Percentiles rank a stretch among this genome's conserved stretches.
phyloP scores from a whole-genome alignment of 2,329 filamentous ascomycete genomes.

The Fusarium fracticaudum region DNA sequence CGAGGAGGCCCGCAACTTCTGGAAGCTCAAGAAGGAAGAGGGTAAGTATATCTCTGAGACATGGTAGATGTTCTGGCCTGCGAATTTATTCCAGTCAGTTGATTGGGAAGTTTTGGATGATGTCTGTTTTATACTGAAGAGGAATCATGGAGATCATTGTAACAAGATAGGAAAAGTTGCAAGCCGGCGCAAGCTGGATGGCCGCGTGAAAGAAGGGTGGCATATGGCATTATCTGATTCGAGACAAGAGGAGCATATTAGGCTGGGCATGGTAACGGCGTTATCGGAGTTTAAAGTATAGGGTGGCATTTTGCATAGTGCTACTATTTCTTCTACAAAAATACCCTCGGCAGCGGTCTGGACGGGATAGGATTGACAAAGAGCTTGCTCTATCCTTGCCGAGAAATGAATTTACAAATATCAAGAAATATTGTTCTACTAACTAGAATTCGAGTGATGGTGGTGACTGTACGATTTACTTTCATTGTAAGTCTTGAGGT shows the following conservation, averaged over 20 bases:
- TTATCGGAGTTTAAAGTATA: slow-evolving; percentile 14
- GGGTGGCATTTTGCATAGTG: background rate
- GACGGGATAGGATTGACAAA: slow-evolving; percentile 6
- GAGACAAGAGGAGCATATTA: slow-evolving; percentile 28
- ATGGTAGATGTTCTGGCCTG: slow-evolving; percentile 55
- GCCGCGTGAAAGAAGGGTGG: slow-evolving; percentile 29
- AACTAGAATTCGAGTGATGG: background rate
- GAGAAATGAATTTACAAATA: slow-evolving; percentile 5
- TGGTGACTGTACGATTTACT: background rate
- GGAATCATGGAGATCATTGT: background rate
- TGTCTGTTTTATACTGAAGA: background rate
- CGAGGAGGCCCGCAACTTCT: slow-evolving; percentile 87
- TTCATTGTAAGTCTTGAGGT: background rate
- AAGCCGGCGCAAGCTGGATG: slow-evolving; percentile 34
- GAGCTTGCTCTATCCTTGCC: slow-evolving; percentile 7
- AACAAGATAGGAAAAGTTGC: slow-evolving; percentile 1
- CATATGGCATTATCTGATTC: slow-evolving; percentile 24
- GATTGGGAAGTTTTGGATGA: background rate
- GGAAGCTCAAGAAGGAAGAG: slow-evolving; percentile 88
- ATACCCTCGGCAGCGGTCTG: slow-evolving; percentile 17
- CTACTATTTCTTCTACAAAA: slow-evolving; percentile 20
- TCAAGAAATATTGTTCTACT: background rate
- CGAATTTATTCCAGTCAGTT: background rate
- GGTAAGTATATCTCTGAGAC: slow-evolving; percentile 95
- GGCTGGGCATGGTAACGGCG: slow-evolving; percentile 29